These are phyloP conservation scores for Linum trigynum DNA, from an alignment of 345 rosid genomes.

Conservation along the genomic window DNA sequence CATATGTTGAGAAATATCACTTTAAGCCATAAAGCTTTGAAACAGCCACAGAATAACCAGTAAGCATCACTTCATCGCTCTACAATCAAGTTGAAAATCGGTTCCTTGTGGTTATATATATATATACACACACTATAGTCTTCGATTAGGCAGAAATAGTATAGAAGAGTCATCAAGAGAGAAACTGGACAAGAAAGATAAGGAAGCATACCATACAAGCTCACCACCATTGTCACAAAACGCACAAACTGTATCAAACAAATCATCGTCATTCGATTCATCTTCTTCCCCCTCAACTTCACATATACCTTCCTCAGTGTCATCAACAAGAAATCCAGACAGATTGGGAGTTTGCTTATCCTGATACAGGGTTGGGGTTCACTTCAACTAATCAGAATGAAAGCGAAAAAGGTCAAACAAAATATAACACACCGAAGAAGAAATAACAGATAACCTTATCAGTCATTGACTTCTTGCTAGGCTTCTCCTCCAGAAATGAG, in stretches of 20 bases:
- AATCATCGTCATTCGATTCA: slow-evolving; percentile 1
- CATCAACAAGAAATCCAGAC: slow-evolving; percentile 57
- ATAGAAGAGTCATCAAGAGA: background rate
- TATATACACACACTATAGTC: background rate
- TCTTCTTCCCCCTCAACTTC: slow-evolving; percentile 1
- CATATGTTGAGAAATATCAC: background rate
- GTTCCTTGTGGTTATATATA: background rate
- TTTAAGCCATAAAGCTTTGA: background rate
- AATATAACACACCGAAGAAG: slow-evolving; percentile 9
- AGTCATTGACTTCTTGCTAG: slow-evolving; percentile 34
- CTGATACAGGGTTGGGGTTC: slow-evolving; percentile 25
- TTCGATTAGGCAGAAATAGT: background rate
- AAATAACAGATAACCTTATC: slow-evolving; percentile 43
- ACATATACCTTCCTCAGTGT: slow-evolving; percentile 16
- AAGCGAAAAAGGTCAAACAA: background rate
- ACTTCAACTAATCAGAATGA: background rate
- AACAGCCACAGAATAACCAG: background rate
- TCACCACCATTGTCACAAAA: slow-evolving; percentile 6
- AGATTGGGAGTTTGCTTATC: slow-evolving; percentile 23
- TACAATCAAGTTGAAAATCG: background rate
- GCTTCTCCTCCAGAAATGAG: slow-evolving; percentile 55
- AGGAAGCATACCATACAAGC: slow-evolving; percentile 50
- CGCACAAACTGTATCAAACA: slow-evolving; percentile 1
- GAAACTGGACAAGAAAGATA: slow-evolving; percentile 7
- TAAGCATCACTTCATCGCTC: background rate